Base-by-base conservation (phyloP, 1,139 yeast genomes). In the Debaryomyces subglobosus region DNA sequence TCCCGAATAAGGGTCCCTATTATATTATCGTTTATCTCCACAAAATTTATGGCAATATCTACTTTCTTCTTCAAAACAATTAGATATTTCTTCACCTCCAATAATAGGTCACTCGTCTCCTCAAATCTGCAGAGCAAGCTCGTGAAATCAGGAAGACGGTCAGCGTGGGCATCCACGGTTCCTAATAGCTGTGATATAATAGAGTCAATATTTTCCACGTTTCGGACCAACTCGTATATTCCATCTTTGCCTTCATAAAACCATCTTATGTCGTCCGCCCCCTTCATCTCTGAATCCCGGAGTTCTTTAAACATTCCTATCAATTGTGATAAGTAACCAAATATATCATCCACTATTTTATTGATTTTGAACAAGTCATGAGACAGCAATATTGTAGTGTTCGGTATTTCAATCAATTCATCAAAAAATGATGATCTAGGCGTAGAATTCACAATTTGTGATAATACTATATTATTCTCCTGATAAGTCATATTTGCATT, bases 31-130 rank as follows among this genome's bases (percentile, higher is more conserved):
- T 72, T 74, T 34, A 87, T 70, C 56, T 87, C 95, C 45, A 74
- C 68, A 65, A 77, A 85, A 52, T 82, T 85, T 10, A 77, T 68
- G 1, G 87, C 74, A 7, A 85, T 67, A 50, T 81, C 86, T 9
- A 84, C 68, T 44, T 71, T 72, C 37, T 67, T 65, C 56, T 81
- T 78, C 32, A 74, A 61, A 1, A 67, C 54, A 6, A 71, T 59
- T 6, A 76, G 54, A 40, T 64, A 53, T 44, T 72, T 70, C 54
- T 77, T 75, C 23, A 77, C 71, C 4, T 71, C 72, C 37, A 74
- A 62, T 51, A 76, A 67, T 29, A 71, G 56, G 50, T 73, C 78
- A 43, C 78, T 72, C 12, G 73, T 57, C 47, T 61, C 55, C 50
- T 70, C 74, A 33, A 80, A 67, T 29, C 63, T 65, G 15, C 49